Base-by-base conservation (phyloP, 2,329 filamentous ascomycete species). In the Scleromitrula shiraiana region DNA sequence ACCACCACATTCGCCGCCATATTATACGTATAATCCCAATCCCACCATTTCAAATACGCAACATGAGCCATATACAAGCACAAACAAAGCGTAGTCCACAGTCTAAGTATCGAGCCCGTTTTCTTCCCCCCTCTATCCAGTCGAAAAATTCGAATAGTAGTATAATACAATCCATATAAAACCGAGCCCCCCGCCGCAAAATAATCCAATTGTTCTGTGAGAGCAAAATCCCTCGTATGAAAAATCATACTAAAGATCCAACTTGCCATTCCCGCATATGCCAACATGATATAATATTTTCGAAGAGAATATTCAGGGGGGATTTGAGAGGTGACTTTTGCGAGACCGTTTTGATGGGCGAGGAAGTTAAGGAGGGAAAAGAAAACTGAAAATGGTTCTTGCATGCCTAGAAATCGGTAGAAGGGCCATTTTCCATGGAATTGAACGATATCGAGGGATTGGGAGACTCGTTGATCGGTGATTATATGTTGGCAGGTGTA, bases 391-490 rank as follows among this genome's bases (percentile, higher is more conserved):
- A 90, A 88, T 50, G 91, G 89, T 70, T 98, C 93, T 70, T 98
- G 93, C 72, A 95, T 85, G 65, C 93, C 93, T 46, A 94, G 69
- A 62, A 96, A 77, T 56, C 93, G 86, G 66, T 83, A 75, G 70
- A 98, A 98, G 32, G 93, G 93, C 93, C 93, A 98, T 77, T 98
- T 98, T 26, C 93, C 93, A 71, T 98, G 89, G 73, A 90, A 98
- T 70, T 98, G 93, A 49, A 91, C 83, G 41, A 96, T 68, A 9
- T 82, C 77, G 24, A 80, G 77, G 51, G 80, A 76, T 53, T 77
- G 72, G 22, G 77, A 71, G 56, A 89, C 69, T 54, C 91, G 88
- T 50, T 70, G 70, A 58, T 78, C 69, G 49, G 93, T 97, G 51
- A 94, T 76, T 65, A 95, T 84, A 74, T 95, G 91, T 67, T 98